Base-by-base conservation (phyloP, 1,284 basidiomycete species). In the Xerocomus minutiporus region DNA sequence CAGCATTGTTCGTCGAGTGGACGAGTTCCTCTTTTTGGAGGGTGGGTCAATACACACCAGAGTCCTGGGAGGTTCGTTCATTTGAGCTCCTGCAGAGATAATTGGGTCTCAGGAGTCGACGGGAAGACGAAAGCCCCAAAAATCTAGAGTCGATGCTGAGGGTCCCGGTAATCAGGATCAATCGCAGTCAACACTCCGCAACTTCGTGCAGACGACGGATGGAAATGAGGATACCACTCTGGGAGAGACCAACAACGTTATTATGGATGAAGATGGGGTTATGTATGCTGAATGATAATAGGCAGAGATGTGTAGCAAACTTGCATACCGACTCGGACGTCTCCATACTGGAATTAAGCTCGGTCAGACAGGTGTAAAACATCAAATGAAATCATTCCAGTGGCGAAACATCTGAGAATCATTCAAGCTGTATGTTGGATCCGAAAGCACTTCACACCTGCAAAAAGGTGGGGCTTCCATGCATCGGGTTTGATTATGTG, bases 11-110 rank as follows among this genome's bases (percentile, higher is more conserved):
- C 75, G 83, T 54, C 80, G 78, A 59, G 81, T 75, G 47, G 86
- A 88, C 45, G 88, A 90, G 56, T 88, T 86, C 59, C 63, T 84
- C 46, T 91, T 91, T 61, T 75, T 91, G 12, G 83, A 88, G 29
- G 66, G 66, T 69, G 51, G 68, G 86, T 82, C 79, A 79, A 23
- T 32, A 2, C 4, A 31, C n/a, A 44, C 26, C 26, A 26, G 25
- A 6, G 13, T 40, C 13, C 9, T 2, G n/a, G n/a, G 40, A 42
- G 7, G 8, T 9, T 54, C 29, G 20, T 32, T 64, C 47, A 55
- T 52, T 11, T 26, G 26, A 15, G 25, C 26, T 35, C 8, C 41
- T 46, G 40, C 54, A 85, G 83, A 85, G 62, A 76, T 83, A 46
- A 74, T 85, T 34, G 76, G 77, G 39, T 80, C 74, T 71, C 71